Evolutionary conservation across 2,329 filamentous ascomycete genomes (phyloP), one percentile per base, ranked within the genome.

Genomic region (Xylaria sp.): DNA sequence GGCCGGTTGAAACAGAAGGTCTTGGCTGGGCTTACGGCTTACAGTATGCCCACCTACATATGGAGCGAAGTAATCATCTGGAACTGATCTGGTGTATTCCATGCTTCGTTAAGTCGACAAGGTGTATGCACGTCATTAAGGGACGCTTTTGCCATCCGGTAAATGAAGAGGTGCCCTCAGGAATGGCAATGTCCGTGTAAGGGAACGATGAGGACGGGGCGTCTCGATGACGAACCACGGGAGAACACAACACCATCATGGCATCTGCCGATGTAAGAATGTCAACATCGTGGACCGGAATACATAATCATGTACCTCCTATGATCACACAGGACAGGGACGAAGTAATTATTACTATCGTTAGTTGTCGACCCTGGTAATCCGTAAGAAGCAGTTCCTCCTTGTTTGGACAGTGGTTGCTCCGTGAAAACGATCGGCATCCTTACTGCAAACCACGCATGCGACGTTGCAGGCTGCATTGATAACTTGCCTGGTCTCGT

Each of bases 381-480:
- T 16, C 16, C 16, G 16, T 16, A 44, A 44, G 23, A 30, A 30
- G 23, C 23, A 30, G 23, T 30, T 30, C 23, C 23, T 4, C 23
- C 23, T 30, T 30, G 23, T 30, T 30, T 30, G 23, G 23, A 30
- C 23, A 30, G 23, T 30, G 23, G 23, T 30, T 30, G 5, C 4
- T 44, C n/a, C 4, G 39, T 44, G 5, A 30, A 30, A 30, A 30
- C 23, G 23, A 30, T 30, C 23, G 23, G 23, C 23, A 30, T 30
- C 23, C 23, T 30, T 58, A 60, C 61, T 60, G 61, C 58, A 60
- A 49, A 54, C 52, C 34, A 46, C 54, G 52, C 60, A 58, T 59
- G 35, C 50, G 39, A 49, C 48, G 47, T 52, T 59, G 48, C 49
- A 56, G 53, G 35, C 4, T 30, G 50, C 50, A 59, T 57, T 11